Base-by-base conservation (phyloP, 2,329 filamentous ascomycete species). In the Nigrospora sphaerica region DNA sequence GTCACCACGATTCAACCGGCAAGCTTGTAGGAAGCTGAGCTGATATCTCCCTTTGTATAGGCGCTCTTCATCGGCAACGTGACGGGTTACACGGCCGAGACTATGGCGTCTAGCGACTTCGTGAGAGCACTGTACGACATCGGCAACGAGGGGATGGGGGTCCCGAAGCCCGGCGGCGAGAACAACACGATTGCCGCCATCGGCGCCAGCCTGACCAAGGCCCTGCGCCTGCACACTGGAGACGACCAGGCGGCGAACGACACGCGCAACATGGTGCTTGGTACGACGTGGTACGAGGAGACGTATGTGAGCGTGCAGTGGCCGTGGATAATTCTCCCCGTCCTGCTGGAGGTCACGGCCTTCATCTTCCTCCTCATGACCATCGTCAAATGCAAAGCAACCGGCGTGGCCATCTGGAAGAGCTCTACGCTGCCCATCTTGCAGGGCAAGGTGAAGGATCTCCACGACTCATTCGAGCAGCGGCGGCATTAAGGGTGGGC, bases 361-460 rank as follows among this genome's bases (percentile, higher is more conserved):
- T 38, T 51, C 19, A n/a, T 28, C 5, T 49, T 51, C 40, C 34
- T 51, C 6, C 10, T 47, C 16, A n/a, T 41, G 18, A 47, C 47
- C 19, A 46, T 51, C 10, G 14, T 49, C 19, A 40, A 49, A 33
- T 46, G 47, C 42, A 47, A 46, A 17, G 10, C 12, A 9, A 49
- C 44, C 47, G 49, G 49, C 19, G 37, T 52, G 7, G 42, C 49
- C 23, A 37, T 45, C n/a, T 51, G 47, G 49, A 49, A 51, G 46
- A 49, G 48, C 32, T 50, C 48, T 4, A 50, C 46, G 32, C 17
- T 50, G 43, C 48, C 48, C 12, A 44, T 50, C 32, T 36, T 50
- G 9, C 42, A 50, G 23, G 48, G 48, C 32, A 48, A 44, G 17
- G 31, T 50, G 12, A 12, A 35, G 28, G 42, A 48, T 3, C n/a